Evolutionary conservation across 1,284 basidiomycete species (phyloP).

Genomic region (Pseudozyma flocculosa): DNA sequence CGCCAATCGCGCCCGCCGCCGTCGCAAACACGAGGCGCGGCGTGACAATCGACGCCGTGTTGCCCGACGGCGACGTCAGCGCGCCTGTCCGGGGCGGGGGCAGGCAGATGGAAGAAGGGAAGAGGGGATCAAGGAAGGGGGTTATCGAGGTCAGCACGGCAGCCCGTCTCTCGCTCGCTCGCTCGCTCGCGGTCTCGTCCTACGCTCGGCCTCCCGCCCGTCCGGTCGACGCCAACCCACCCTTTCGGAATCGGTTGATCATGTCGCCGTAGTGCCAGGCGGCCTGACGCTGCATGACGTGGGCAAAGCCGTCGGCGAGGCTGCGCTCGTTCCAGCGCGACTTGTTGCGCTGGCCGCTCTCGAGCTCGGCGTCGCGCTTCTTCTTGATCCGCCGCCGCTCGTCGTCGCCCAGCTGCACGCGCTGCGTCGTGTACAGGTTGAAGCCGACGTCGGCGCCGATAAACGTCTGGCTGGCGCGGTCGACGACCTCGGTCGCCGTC

Average conservation of each 20-base stretch:
- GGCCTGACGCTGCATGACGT: conserved; percentile 46
- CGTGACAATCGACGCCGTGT: background rate
- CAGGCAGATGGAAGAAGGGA: background rate
- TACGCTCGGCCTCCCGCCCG: background rate
- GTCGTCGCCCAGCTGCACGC: conserved; percentile 25
- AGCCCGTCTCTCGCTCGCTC: no score
- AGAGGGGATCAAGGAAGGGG: background rate
- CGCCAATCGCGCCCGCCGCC: conserved; percentile 46
- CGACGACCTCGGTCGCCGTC: conserved; percentile 38
- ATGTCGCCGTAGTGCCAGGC: conserved; percentile 55
- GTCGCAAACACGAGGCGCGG: conserved; percentile 40
- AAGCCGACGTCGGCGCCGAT: conserved; percentile 53
- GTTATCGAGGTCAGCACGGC: background rate
- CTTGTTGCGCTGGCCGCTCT: conserved; percentile 8
- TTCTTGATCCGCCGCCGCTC: conserved; percentile 22
- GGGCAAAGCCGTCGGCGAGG: conserved; percentile 10
- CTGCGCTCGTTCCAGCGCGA: background rate
- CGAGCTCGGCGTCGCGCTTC: conserved; percentile 18
- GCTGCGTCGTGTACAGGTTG: conserved; percentile 51
- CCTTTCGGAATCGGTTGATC: conserved; percentile 44
- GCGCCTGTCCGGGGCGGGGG: no score
- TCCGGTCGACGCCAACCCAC: conserved; percentile 7
- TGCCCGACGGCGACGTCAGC: no score
- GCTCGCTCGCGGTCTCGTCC: background rate
- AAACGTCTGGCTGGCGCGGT: conserved; percentile 40